Base-by-base conservation (phyloP, 1,284 basidiomycete genomes). In the Melampsora medusae region DNA sequence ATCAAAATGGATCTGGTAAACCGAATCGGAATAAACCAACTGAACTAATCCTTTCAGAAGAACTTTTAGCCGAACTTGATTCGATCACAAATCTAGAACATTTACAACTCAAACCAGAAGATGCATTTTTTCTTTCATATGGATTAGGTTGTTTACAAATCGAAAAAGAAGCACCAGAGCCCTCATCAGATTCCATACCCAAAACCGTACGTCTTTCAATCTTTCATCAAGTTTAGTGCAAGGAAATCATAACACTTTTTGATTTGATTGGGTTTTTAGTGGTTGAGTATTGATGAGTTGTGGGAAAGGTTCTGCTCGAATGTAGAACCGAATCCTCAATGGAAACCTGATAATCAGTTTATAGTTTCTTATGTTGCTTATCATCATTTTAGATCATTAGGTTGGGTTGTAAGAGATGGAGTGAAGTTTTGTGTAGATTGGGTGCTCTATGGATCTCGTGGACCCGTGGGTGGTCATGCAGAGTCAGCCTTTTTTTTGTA, bases 361-460 rank as follows among this genome's bases (percentile, higher is more conserved):
- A 85, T 99, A 48, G 86, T 99, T 49, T 88, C 92, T 79, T 99
- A 98, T 81, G 89, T 90, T 67, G 89, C 89, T 7, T 97, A 96
- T 81, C 96, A 99, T 82, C 93, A 99, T 84, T 99, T 92, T 82
- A 89, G 96, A 25, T 93, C 94, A 1, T 87, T 99, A 4, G 97
- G 97, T n/a, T 99, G 97, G 97, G 92, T 97, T 19, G 90, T 97
- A 78, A 93, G 95, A 83, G 89, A 89, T 31, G 97, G 97, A 2
- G 90, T 97, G 85, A 99, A 99, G 84, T 99, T 99, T 84, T 97
- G 94, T 81, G 91, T 91, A 59, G 97, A 99, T 81, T 93, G 91
- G 84, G 86, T 99, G 17, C 85, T 99, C 42, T 99, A 99, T 77
- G 80, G 81, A 4, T 79, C 77, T 78, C 88, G 91, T 10, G 97